Evolutionary conservation across 2,329 filamentous ascomycete genomes (phyloP).

Genomic region (Aspergillus tubingensis): DNA sequence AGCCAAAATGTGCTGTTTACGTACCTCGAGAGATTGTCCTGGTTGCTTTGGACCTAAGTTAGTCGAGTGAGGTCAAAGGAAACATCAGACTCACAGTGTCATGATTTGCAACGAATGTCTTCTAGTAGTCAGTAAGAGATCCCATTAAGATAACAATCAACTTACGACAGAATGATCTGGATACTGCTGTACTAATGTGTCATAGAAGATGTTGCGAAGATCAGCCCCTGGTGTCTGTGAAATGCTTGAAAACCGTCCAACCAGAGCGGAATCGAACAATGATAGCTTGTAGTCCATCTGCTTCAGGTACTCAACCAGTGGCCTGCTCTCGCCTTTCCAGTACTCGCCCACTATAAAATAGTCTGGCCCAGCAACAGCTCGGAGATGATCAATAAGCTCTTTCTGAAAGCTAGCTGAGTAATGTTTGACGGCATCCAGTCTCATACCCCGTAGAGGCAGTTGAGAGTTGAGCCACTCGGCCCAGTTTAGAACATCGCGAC

Average conservation of each 20-base stretch:
- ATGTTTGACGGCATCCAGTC: constrained; percentile 73
- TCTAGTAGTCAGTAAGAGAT: constrained; percentile 2
- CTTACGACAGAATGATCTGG: constrained; percentile 42
- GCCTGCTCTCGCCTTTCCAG: constrained; percentile 61
- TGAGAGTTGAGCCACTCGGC: constrained; percentile 66
- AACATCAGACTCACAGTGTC: constrained; percentile 23
- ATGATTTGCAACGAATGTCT: constrained; percentile 31
- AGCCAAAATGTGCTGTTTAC: constrained; percentile 2
- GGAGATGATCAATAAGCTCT: constrained; percentile 62
- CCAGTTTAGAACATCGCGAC: constrained; percentile 66
- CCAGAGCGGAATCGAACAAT: constrained; percentile 69
- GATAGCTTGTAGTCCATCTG: constrained; percentile 60
- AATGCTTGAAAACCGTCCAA: constrained; percentile 66
- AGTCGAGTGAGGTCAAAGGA: neutral
- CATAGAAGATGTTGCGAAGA: constrained; percentile 64
- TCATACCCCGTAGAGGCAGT: constrained; percentile 64
- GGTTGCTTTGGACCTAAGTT: constrained; percentile 49
- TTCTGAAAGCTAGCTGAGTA: constrained; percentile 67
- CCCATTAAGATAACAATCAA: neutral
- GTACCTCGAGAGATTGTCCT: constrained; percentile 61
- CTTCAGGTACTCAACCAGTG: constrained; percentile 61
- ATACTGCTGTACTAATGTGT: constrained; percentile 57
- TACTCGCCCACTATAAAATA: constrained; percentile 72
- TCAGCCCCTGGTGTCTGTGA: constrained; percentile 61
- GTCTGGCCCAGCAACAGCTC: constrained; percentile 51